Base-by-base conservation (phyloP, 208 protist species). In the Acanthamoeba rhysodes region DNA sequence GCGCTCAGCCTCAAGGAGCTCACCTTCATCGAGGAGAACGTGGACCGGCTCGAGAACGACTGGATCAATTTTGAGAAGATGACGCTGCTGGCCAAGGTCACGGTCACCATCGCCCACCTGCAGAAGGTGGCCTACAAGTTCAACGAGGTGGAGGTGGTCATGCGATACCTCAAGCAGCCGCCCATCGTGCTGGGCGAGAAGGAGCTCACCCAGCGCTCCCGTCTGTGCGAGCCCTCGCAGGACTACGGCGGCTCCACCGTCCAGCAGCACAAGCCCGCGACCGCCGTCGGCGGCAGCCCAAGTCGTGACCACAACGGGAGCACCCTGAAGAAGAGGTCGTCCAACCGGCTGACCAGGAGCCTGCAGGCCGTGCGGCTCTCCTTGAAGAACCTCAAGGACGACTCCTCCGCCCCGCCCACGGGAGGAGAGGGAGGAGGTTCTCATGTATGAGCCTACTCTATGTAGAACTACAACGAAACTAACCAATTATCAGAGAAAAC, bases 1-100 rank as follows among this genome's bases (percentile, higher is more conserved):
- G 90, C 64, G 34, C 57, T 94, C 22, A 37, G 62, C 37, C 66
- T 94, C 24, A 94, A 72, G 45, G 90, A 94, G 34, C 90, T 94
- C 64, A 94, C 90, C n/a, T 94, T 94, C 90, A 94, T 94, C 90
- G 90, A 94, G 90, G 90, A 94, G 66, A 94, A 80, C 45, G 29
- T 45, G 6, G 45, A 80, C 37, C 59, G 90, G 27, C 16, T 78
- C 22, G 22, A n/a, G 6, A 62, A 80, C 12, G 90, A n/a, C 3
- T 80, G 59, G 90, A 78, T 94, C 64, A 94, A 94, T 41, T 94
- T 72, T 32, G 90, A 94, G 57, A 94, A 94, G 90, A 94, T 94
- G 90, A 2, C 29, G 12, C 90, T 94, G 5, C 66, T 94, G 12
- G 64, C 37, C 64, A 94, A 94, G 90, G 90, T 94, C n/a, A 45